These are phyloP conservation scores for Pestalotiopsis sp. DNA, from an alignment of 2,329 filamentous ascomycete genomes.

Conservation along the genomic window DNA sequence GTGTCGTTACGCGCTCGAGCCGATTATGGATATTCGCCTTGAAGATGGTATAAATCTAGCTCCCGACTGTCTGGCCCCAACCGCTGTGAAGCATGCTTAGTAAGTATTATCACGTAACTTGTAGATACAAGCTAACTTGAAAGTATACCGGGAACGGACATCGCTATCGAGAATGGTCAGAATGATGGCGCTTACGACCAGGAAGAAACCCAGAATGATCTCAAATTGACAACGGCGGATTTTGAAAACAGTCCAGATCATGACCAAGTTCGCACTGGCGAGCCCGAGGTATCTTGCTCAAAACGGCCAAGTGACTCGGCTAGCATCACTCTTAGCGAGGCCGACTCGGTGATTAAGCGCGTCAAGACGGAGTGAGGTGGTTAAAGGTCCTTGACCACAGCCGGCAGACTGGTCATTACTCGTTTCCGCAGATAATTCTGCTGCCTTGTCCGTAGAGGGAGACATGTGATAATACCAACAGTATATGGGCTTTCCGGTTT, in stretches of 20 bases:
- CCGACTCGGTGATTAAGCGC: not conserved
- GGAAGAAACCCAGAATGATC: not conserved
- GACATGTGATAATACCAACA: too few species aligned
- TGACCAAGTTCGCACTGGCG: too few species aligned
- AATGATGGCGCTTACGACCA: not conserved
- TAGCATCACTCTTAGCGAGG: not conserved
- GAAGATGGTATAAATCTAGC: not conserved
- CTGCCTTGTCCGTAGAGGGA: too few species aligned
- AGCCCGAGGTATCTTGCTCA: not conserved
- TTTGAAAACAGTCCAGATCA: too few species aligned
- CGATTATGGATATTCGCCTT: conserved; percentile 2
- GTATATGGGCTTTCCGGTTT: too few species aligned
- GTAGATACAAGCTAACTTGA: not conserved
- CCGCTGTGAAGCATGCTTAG: not conserved
- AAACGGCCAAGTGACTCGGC: not conserved
- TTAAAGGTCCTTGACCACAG: not conserved
- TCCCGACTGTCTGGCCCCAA: not conserved
- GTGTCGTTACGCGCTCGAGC: conserved; percentile 11
- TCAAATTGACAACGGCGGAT: not conserved
- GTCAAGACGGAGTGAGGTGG: not conserved
- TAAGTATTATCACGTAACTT: not conserved
- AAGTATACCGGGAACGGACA: not conserved
- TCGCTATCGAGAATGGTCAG: not conserved
- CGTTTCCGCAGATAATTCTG: too few species aligned
- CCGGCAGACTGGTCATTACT: too few species aligned